Percentiles rank a stretch among this genome's conserved stretches.
Evolutionary conservation across 2,329 filamentous ascomycete species (phyloP).

Genomic region (Teratosphaeriaceae sp.): DNA sequence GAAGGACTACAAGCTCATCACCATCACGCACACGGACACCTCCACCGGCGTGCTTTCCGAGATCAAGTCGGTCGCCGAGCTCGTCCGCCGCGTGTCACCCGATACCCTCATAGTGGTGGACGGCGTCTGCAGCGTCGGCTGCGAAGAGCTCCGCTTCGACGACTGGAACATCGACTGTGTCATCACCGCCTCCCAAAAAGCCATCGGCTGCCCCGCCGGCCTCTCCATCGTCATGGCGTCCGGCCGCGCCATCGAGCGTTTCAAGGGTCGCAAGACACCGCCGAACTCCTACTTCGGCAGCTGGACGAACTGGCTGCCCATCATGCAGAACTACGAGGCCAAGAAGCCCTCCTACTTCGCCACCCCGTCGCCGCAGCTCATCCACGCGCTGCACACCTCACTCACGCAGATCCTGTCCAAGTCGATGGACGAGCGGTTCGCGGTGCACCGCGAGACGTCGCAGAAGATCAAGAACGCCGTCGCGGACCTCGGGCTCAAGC

Average conservation of each 20-base stretch:
- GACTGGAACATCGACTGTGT: conserved; percentile 91
- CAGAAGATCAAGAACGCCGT: conserved; percentile 82
- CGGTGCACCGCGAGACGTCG: conserved; percentile 69
- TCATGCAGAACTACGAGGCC: conserved; percentile 99
- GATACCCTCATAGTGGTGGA: conserved; percentile 90
- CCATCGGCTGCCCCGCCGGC: conserved; percentile 89
- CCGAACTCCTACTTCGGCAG: conserved; percentile 90
- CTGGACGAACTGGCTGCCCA: conserved; percentile 94
- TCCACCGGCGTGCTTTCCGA: conserved; percentile 94
- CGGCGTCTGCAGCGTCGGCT: conserved; percentile 93
- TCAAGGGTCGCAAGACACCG: conserved; percentile 73
- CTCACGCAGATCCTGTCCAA: conserved; percentile 77
- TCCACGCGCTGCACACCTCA: conserved; percentile 86
- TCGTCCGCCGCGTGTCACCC: conserved; percentile 80
- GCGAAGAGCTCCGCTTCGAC: conserved; percentile 93
- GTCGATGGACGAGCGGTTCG: conserved; percentile 76
- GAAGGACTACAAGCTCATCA: conserved; percentile 91
- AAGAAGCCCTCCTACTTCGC: conserved; percentile 98
- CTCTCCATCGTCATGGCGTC: conserved; percentile 93
- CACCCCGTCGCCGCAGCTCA: conserved; percentile 87
- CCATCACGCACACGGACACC: conserved; percentile 94
- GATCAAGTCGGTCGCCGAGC: conserved; percentile 72
- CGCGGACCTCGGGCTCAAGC: conserved; percentile 72
- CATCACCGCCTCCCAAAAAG: conserved; percentile 92
- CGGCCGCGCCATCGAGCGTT: conserved; percentile 72